Evolutionary conservation across 2,329 filamentous ascomycete species (phyloP).

Genomic region (Neodidymelliopsis sp.): DNA sequence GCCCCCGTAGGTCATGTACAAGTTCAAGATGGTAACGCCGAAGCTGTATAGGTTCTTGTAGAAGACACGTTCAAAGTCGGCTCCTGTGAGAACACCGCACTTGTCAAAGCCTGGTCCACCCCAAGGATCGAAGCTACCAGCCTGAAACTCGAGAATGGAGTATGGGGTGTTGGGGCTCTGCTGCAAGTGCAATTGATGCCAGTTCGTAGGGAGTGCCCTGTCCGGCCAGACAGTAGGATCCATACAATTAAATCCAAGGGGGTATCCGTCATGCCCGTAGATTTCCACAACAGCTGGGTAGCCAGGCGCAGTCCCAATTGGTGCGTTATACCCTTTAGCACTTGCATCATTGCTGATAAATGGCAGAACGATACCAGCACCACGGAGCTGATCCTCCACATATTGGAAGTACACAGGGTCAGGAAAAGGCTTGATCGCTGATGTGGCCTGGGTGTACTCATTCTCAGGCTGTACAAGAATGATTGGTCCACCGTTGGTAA

Average conservation of each 20-base stretch:
- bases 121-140: conserved; percentile 76
- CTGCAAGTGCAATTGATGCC: conserved; percentile 60
- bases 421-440: conserved; percentile 63
- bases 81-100: conserved; percentile 70
- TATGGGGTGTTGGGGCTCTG: conserved; percentile 73
- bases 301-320: conserved; percentile 55
- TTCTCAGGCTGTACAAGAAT: conserved; percentile 85
- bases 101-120: conserved; percentile 74
- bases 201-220: conserved; percentile 64
- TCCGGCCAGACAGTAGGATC: conserved; percentile 69
- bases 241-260: conserved; percentile 62
- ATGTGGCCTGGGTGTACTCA: conserved; percentile 69
- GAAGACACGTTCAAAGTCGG: conserved; percentile 80
- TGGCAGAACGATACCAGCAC: conserved; percentile 75
- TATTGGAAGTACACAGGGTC: conserved; percentile 74
- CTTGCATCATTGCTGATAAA: conserved; percentile 77
- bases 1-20: conserved; percentile 82
- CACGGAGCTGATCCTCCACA: conserved; percentile 71
- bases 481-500: conserved; percentile 82
- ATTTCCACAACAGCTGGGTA: conserved; percentile 67
- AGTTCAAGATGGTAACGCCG: conserved; percentile 71
- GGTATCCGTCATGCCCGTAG: conserved; percentile 66
- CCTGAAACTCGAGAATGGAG: conserved; percentile 73
- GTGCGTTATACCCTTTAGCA: conserved; percentile 65
- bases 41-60: conserved; percentile 78